Conservation (phyloP, 108 stramenopile genomes). For the Parmales sp. region DNA sequence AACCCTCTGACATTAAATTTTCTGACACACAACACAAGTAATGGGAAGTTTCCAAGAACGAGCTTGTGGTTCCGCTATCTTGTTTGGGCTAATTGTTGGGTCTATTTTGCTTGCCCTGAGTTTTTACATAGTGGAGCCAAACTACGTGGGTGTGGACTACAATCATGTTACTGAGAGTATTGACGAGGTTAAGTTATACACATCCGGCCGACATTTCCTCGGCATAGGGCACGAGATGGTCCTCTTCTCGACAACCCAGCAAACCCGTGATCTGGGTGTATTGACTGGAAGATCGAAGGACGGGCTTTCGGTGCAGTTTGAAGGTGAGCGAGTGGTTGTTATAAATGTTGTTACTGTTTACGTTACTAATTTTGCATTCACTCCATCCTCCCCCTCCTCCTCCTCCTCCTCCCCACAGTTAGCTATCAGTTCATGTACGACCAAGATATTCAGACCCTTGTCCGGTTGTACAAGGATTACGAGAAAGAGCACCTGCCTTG, state of each 20-base stretch:
- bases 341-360: background rate
- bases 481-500: background rate
- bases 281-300: background rate
- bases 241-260: background rate
- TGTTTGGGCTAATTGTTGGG: background rate
- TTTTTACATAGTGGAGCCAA: slow-evolving; percentile 7
- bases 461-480: background rate
- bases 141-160: background rate
- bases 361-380: background rate
- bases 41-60: background rate
- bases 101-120: background rate
- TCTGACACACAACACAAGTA: no score
- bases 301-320: background rate
- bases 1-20: no score
- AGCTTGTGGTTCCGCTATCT: background rate
- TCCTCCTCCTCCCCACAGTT: background rate
- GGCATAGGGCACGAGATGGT: slow-evolving; percentile 3
- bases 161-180: background rate
- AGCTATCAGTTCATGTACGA: slow-evolving; percentile 7
- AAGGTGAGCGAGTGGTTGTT: background rate
- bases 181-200: background rate
- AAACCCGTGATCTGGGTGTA: background rate
- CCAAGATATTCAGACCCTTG: background rate
- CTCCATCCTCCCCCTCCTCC: background rate
- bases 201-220: background rate